Evolutionary conservation across 139 green algal genomes (phyloP).

Genomic region (Tetratostichococcus sp.): DNA sequence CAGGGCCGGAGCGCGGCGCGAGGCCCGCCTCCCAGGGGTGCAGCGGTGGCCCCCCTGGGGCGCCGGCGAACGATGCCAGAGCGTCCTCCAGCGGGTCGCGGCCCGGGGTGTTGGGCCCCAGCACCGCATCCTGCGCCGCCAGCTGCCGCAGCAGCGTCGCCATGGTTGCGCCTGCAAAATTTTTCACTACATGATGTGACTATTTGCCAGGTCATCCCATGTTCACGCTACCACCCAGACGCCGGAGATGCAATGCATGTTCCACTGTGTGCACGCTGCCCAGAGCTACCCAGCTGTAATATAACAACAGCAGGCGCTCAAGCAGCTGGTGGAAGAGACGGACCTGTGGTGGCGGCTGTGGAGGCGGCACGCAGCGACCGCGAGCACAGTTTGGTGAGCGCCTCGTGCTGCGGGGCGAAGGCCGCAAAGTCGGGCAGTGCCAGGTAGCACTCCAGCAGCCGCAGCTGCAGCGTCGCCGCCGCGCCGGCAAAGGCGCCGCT

Average conservation of each 20-base stretch:
- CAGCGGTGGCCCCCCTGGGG: conserved; percentile 42
- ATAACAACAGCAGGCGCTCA: too few species aligned
- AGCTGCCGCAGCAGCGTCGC: conserved; percentile 43
- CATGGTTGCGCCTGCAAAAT: conserved; percentile 29
- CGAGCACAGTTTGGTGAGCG: conserved; percentile 55
- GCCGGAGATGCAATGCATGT: too few species aligned
- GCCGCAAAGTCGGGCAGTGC: conserved; percentile 33
- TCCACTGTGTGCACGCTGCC: too few species aligned
- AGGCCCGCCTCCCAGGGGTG: conserved; percentile 59
- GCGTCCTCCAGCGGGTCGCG: conserved; percentile 60
- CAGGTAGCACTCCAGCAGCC: conserved; percentile 66
- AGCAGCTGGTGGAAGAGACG: too few species aligned
- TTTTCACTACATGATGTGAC: too few species aligned
- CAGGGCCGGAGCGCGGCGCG: background rate
- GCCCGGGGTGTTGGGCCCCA: conserved; percentile 60
- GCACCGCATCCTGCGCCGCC: conserved; percentile 46
- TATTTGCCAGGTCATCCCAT: too few species aligned
- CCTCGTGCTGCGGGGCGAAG: conserved; percentile 40
- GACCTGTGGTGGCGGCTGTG: background rate
- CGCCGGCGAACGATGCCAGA: conserved; percentile 55
- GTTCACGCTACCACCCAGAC: too few species aligned
- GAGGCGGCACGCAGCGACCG: conserved; percentile 27
- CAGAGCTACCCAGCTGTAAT: too few species aligned
- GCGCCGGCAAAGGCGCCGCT: conserved; percentile 42
- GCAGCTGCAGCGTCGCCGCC: conserved; percentile 58